phyloP scores from a whole-genome alignment of 108 stramenopile genomes.

The Pseudonitzschia multistriata region DNA sequence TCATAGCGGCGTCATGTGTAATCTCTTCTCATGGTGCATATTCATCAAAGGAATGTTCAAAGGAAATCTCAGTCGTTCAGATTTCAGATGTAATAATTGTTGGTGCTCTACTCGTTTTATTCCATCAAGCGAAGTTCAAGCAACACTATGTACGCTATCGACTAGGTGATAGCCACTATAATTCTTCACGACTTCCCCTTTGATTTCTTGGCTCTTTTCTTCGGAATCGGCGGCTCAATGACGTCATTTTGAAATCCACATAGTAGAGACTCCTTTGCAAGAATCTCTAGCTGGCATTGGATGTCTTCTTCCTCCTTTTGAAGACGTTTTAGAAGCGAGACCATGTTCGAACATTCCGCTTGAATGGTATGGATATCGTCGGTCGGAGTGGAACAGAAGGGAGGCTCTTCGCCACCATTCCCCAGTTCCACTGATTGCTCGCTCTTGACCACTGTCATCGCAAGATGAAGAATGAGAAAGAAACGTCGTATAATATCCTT shows the following conservation, averaged over 20 bases:
- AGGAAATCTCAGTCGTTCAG: no score
- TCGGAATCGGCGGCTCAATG: constrained; percentile 42
- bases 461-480: no score
- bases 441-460: not conserved
- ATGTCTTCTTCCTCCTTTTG: constrained; percentile 41
- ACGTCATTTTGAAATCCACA: constrained; percentile 43
- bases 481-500: no score
- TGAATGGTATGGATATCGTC: constrained; percentile 17
- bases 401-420: not conserved
- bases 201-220: constrained; percentile 30
- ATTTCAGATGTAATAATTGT: no score
- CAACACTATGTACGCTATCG: no score
- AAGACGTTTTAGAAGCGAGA: constrained; percentile 36
- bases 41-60: no score
- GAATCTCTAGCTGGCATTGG: constrained; percentile 35
- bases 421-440: not conserved
- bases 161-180: not conserved
- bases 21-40: no score
- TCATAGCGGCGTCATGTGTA: no score
- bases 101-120: no score
- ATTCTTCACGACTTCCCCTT: constrained; percentile 15
- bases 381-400: not conserved
- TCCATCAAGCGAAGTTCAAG: no score
- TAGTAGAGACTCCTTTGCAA: constrained; percentile 41
- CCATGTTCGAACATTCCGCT: constrained; percentile 47